Evolutionary conservation across 2,329 filamentous ascomycete species (phyloP).

Genomic region (Aspergillus phoenicis): DNA sequence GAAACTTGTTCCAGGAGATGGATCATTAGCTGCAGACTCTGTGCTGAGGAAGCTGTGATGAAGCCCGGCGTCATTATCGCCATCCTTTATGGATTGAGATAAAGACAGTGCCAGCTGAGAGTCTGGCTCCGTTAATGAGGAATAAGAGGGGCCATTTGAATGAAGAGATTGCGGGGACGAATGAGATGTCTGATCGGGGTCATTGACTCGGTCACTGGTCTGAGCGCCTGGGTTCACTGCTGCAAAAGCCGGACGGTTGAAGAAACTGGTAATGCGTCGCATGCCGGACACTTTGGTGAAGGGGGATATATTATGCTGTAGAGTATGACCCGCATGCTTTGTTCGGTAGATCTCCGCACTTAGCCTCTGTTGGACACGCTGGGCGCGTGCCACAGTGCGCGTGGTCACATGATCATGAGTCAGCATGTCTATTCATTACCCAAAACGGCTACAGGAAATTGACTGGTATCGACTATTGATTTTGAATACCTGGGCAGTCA

Average conservation of each 20-base stretch:
- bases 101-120: constrained; percentile 23
- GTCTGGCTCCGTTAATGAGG: constrained; percentile 17
- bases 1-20: constrained; percentile 27
- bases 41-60: constrained; percentile 26
- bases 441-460: background rate
- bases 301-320: constrained; percentile 6
- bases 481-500: background rate
- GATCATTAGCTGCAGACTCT: constrained; percentile 9
- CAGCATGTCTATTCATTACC: background rate
- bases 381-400: constrained; percentile 18
- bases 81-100: constrained; percentile 14
- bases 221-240: constrained; percentile 3
- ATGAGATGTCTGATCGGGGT: constrained; percentile 22
- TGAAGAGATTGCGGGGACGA: constrained; percentile 32
- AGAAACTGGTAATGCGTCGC: constrained; percentile 51
- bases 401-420: constrained; percentile 23
- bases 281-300: constrained; percentile 22
- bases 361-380: constrained; percentile 13
- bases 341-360: constrained; percentile 11
- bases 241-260: constrained; percentile 42
- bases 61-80: constrained; percentile 6
- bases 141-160: constrained; percentile 18
- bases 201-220: constrained; percentile 8
- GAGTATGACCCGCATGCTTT: constrained; percentile 10
- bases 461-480: constrained; percentile 3